Base-by-base conservation (phyloP, 2,329 filamentous ascomycete genomes). In the Eutypella sp. region DNA sequence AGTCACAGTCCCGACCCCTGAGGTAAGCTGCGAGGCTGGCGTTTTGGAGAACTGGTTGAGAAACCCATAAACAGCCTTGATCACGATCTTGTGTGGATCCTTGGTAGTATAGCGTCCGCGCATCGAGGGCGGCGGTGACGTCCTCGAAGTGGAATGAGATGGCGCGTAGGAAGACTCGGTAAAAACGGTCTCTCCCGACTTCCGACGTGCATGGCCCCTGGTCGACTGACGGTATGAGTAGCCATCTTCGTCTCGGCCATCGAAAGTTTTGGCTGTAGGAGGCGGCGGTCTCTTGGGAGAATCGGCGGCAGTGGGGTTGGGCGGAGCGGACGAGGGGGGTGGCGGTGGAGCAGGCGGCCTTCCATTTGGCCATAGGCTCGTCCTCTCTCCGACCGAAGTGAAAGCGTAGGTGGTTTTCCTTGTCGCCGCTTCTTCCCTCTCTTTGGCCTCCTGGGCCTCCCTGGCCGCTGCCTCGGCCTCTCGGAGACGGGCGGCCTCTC, bases 61-160 rank as follows among this genome's bases (percentile, higher is more conserved):
- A 74, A 95, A 97, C 46, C 86, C 77, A 64, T 95, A 97, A 3
- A 97, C 93, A 10, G 85, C 93, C 60, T 87, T 87, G 67, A 99
- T 92, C 51, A 96, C 84, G 62, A 99, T 93, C 76, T 99, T 99
- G 70, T 95, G 84, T 0, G 92, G 91, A 63, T 97, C 89, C 54
- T 87, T 88, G 23, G 90, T 96, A 29, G 82, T 79, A 67, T 96
- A 97, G 2, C 88, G 80, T 2, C 84, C 82, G 40, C 87, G 81
- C 53, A 84, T 78, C 3, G 87, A 90, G 2, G 87, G 85, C 15
- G 91, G 89, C 8, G 91, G 88, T 5, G 88, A 89, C 6, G 91
- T 95, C 47, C 83, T 82, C 10, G 88, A 78, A 1, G 91, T 96
- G 15, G 88, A 90, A 48, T 89, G 82, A 9, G 89, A 95, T 1